Conservation (phyloP, 148 eudicot genomes). For the Rhododendron henanense region DNA sequence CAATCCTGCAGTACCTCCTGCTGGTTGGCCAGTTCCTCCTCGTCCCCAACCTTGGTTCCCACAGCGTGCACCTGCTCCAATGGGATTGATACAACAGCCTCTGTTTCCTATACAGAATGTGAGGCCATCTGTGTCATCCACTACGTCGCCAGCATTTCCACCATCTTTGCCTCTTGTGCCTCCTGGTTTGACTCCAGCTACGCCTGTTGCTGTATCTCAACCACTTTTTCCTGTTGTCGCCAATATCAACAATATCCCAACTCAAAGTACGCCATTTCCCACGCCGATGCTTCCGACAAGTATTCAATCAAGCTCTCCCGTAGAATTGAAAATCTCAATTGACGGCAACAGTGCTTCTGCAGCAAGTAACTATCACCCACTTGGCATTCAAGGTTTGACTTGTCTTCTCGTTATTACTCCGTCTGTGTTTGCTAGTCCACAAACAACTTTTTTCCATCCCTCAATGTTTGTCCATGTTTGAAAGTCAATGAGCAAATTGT, state of each 20-base stretch:
- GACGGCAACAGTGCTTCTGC: constrained; percentile 32
- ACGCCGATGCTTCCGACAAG: constrained; percentile 45
- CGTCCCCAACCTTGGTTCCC: constrained; percentile 88
- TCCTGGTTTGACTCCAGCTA: constrained; percentile 58
- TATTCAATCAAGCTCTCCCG: constrained; percentile 29
- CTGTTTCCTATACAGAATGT: constrained; percentile 80
- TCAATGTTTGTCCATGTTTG: no score
- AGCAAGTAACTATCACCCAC: constrained; percentile 41
- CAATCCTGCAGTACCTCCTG: constrained; percentile 54
- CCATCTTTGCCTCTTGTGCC: constrained; percentile 49
- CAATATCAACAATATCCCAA: constrained; percentile 37
- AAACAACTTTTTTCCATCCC: no score
- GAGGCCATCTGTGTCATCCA: constrained; percentile 44
- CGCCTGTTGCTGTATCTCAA: constrained; percentile 73
- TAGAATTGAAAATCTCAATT: constrained; percentile 33
- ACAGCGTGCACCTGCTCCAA: constrained; percentile 51
- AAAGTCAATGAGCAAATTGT: no score
- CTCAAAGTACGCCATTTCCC: constrained; percentile 44
- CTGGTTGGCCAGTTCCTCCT: constrained; percentile 75
- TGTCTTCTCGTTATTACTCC: background rate
- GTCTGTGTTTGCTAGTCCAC: no score
- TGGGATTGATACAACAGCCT: constrained; percentile 68
- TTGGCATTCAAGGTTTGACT: constrained; percentile 55
- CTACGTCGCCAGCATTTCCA: constrained; percentile 47
- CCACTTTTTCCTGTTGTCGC: constrained; percentile 97